Evolutionary conservation across 73 alveolate genomes (phyloP).

Genomic region (Paramecium pentaurelia): DNA sequence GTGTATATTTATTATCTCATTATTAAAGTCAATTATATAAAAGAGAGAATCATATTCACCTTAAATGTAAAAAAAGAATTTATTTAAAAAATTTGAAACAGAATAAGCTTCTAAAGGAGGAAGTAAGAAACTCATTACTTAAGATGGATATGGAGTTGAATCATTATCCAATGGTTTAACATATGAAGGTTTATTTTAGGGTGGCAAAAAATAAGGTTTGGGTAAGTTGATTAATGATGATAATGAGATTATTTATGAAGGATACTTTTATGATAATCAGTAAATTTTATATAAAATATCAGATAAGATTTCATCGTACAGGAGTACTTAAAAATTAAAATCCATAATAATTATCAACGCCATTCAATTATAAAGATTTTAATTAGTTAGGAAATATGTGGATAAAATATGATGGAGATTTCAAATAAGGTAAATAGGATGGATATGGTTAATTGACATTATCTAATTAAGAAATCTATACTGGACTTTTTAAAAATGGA

Average conservation of each 20-base stretch:
- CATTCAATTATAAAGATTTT: conserved; percentile 1
- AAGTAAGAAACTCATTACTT: background rate
- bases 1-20: background rate
- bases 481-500: background rate
- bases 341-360: background rate
- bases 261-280: conserved; percentile 10
- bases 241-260: conserved; percentile 27
- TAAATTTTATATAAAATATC: background rate
- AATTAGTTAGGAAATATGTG: background rate
- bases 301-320: conserved; percentile 16
- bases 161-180: conserved; percentile 8
- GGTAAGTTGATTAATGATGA: conserved; percentile 30
- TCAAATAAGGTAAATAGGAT: background rate
- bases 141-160: conserved; percentile 13
- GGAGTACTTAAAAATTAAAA: background rate
- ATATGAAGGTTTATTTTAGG: background rate
- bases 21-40: background rate
- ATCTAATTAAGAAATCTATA: background rate
- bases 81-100: conserved; percentile 32
- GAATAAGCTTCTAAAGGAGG: conserved; percentile 27
- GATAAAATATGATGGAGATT: conserved; percentile 12
- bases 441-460: background rate
- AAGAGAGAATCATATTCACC: conserved; percentile 45
- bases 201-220: background rate
- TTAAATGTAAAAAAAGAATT: background rate